phyloP scores from a whole-genome alignment of 305 asterid species.

The Fraxinus paxiana region DNA sequence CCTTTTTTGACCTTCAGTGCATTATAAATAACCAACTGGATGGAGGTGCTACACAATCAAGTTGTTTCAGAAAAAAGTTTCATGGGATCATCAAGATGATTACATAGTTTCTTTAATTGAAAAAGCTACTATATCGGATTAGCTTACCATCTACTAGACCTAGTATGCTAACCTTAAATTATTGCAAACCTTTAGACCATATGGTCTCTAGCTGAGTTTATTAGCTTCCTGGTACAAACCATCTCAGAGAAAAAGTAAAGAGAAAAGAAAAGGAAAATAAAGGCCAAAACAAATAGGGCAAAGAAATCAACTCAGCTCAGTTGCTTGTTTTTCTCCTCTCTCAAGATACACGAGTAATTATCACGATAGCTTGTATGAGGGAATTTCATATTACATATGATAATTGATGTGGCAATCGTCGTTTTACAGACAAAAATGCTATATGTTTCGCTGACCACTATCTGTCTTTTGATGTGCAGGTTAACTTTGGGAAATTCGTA shows the following conservation, averaged over 20 bases:
- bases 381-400: not conserved
- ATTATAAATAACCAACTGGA: not conserved
- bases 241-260: not conserved
- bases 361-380: not conserved
- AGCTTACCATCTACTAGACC: not conserved
- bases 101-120: not conserved
- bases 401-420: not conserved
- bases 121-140: not conserved
- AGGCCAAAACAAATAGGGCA: not conserved
- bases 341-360: not conserved
- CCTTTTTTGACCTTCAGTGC: not conserved
- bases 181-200: not conserved
- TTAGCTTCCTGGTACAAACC: not conserved
- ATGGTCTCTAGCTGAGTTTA: not conserved
- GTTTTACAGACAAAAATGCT: not conserved
- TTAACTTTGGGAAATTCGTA: constrained; percentile 35
- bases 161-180: not conserved
- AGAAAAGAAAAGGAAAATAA: not conserved
- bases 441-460: constrained; percentile 13
- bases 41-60: constrained; percentile 1
- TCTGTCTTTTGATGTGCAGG: constrained; percentile 43
- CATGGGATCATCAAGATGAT: constrained; percentile 1
- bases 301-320: not conserved
- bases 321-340: not conserved
- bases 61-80: not conserved